Conservation (phyloP, 2,329 filamentous ascomycete species). For the Berkeleyomyces rouxiae region DNA sequence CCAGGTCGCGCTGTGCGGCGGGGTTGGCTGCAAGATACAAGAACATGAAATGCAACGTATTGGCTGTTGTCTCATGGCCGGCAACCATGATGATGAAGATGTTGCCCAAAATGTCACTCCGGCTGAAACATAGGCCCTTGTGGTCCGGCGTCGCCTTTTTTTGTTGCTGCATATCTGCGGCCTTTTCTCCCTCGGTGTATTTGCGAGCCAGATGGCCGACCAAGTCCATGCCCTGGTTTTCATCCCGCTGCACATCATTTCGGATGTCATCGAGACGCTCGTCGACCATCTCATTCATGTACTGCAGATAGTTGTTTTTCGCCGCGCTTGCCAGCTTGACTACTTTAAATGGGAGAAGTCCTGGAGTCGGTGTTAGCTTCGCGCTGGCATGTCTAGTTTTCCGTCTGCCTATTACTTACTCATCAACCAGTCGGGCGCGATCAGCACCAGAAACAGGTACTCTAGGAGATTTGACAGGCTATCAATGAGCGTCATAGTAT, state of each 20-base stretch:
- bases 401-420: conserved; percentile 22
- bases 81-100: conserved; percentile 53
- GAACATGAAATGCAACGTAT: conserved; percentile 54
- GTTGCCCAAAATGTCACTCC: conserved; percentile 56
- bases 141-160: conserved; percentile 13
- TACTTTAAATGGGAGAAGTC: conserved; percentile 31
- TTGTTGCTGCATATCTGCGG: conserved; percentile 6
- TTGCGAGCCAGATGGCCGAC: conserved; percentile 34
- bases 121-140: conserved; percentile 28
- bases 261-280: conserved; percentile 35
- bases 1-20: conserved; percentile 45
- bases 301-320: conserved; percentile 46
- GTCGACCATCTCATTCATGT: conserved; percentile 52
- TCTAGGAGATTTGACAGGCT: conserved; percentile 46
- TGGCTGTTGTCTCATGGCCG: conserved; percentile 68
- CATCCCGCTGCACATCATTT: conserved; percentile 20
- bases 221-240: conserved; percentile 34
- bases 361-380: conserved; percentile 17
- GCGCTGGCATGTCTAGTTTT: background rate
- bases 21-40: conserved; percentile 51
- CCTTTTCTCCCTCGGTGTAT: conserved; percentile 21
- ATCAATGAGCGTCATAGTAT: conserved; percentile 48
- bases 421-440: conserved; percentile 42
- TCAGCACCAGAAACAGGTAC: conserved; percentile 43
- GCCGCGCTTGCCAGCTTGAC: conserved; percentile 37